Percentiles rank a stretch among this genome's conserved stretches.
These are phyloP conservation scores for Ascochyta fabae DNA, from an alignment of 2,329 filamentous ascomycete genomes.

Conservation along the genomic window DNA sequence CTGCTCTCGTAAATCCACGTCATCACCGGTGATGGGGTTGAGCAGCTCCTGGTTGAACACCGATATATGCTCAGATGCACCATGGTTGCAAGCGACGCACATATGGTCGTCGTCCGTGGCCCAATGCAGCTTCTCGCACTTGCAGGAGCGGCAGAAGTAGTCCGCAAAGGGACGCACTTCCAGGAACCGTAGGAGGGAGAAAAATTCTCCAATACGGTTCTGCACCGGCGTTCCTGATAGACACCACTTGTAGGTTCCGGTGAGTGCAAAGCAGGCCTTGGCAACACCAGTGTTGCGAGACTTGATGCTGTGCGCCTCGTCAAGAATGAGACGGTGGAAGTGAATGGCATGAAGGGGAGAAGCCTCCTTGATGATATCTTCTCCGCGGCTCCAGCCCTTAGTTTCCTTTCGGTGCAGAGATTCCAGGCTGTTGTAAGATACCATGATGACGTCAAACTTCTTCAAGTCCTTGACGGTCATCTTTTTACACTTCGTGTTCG, in stretches of 20 bases:
- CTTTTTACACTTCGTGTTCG: constrained; percentile 80
- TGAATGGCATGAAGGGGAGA: constrained; percentile 79
- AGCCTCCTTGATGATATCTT: constrained; percentile 79
- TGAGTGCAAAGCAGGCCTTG: constrained; percentile 90
- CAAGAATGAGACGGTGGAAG: constrained; percentile 90
- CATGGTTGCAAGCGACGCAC: constrained; percentile 73
- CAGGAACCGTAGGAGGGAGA: constrained; percentile 90
- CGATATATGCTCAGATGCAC: constrained; percentile 72
- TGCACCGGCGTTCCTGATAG: constrained; percentile 93
- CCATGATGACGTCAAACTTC: constrained; percentile 91
- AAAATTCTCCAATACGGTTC: constrained; percentile 96
- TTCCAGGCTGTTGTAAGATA: constrained; percentile 91
- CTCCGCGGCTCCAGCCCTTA: constrained; percentile 84
- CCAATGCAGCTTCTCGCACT: constrained; percentile 86
- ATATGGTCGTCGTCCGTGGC: constrained; percentile 72
- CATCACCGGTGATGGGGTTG: constrained; percentile 69
- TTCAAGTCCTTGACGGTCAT: constrained; percentile 77
- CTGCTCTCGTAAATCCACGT: constrained; percentile 63
- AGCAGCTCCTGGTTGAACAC: constrained; percentile 95
- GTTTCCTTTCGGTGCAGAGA: constrained; percentile 91
- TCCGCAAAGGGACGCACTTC: constrained; percentile 88
- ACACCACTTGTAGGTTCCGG: constrained; percentile 92
- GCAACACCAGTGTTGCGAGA: constrained; percentile 87
- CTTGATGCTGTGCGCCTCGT: constrained; percentile 96
- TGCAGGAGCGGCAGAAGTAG: constrained; percentile 90